Base-by-base conservation (phyloP, 345 rosid genomes). In the Heritiera littoralis region DNA sequence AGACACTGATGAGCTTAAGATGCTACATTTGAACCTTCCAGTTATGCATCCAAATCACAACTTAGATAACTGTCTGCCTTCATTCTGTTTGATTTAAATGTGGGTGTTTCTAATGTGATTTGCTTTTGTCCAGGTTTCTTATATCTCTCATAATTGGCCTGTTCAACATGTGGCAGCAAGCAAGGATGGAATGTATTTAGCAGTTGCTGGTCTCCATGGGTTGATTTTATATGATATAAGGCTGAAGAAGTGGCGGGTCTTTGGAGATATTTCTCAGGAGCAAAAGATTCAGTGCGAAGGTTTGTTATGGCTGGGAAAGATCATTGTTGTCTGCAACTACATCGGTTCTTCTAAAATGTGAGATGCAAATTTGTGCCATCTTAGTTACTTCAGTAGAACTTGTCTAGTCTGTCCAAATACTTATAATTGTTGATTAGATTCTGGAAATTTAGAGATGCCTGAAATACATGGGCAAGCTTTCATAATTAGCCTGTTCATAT, bases 81-180 rank as follows among this genome's bases (percentile, higher is more conserved):
- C 10, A 41, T 49, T 75, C 80, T 69, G 45, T 46, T 73, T 52
- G 81, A 66, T 67, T 78, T 80, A 69, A 80, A 66, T 77, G 60
- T 68, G 35, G 77, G 49, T 32, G 73, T 81, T 64, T 78, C 84
- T 85, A 64, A 90, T 78, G 58, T 48, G 38, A 30, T 79, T 59
- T 84, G 71, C 73, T 80, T 81, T 86, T 76, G 78, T 66, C 66
- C 88, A 96, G 99, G 97, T 89, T 80, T 89, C 97, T 52, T 92
- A 96, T 81, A 87, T 94, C 78, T 89, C 95, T 49, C 98, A 92
- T 54, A 96, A 96, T 83, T 96, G 99, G 99, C 99, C 99, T n/a
- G 93, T 96, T 78, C 99, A 91, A 82, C 98, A 96, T 82, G 99
- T 92, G 78, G 97, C 98, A 61, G 95, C 99, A 78, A 94, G 97